A percentile compares a stretch with the other conserved stretches of the same genome.
Conservation (phyloP, 345 rosid genomes). For the Salix caprea region DNA sequence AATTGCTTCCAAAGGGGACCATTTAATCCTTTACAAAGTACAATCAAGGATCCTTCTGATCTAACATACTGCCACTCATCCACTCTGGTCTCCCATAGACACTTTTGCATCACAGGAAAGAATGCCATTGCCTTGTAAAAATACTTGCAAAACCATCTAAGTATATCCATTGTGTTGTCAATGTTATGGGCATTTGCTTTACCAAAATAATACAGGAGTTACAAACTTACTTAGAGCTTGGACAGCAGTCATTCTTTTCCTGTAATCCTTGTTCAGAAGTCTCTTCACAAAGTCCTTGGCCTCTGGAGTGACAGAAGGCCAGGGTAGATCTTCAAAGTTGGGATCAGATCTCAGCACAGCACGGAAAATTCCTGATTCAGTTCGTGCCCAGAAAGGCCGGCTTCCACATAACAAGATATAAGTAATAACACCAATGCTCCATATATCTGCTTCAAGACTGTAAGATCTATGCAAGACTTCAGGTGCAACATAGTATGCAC, state of each 20-base stretch:
- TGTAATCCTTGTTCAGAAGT: constrained; percentile 87
- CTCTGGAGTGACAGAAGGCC: constrained; percentile 81
- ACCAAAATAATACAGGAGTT: background rate
- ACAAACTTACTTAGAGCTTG: constrained; percentile 77
- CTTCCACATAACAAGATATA: constrained; percentile 95
- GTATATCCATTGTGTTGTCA: background rate
- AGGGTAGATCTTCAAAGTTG: constrained; percentile 81
- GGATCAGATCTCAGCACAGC: constrained; percentile 92
- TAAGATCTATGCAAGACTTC: constrained; percentile 98
- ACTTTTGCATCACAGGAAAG: background rate
- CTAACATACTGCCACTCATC: background rate
- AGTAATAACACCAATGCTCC: constrained; percentile 95
- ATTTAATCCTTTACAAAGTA: background rate
- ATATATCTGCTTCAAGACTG: constrained; percentile 86
- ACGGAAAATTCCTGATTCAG: constrained; percentile 95
- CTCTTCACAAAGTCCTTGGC: constrained; percentile 91
- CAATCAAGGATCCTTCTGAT: background rate
- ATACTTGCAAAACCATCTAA: background rate
- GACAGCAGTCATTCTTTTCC: constrained; percentile 96
- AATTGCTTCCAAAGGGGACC: background rate
- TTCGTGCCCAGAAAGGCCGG: constrained; percentile 92
- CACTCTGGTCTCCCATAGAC: background rate
- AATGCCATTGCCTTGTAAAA: background rate
- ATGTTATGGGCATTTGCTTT: background rate
- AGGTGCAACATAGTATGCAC: constrained; percentile 97